These are phyloP conservation scores for Naganishia sp. DNA, from an alignment of 1,284 basidiomycete genomes.

Conservation along the genomic window DNA sequence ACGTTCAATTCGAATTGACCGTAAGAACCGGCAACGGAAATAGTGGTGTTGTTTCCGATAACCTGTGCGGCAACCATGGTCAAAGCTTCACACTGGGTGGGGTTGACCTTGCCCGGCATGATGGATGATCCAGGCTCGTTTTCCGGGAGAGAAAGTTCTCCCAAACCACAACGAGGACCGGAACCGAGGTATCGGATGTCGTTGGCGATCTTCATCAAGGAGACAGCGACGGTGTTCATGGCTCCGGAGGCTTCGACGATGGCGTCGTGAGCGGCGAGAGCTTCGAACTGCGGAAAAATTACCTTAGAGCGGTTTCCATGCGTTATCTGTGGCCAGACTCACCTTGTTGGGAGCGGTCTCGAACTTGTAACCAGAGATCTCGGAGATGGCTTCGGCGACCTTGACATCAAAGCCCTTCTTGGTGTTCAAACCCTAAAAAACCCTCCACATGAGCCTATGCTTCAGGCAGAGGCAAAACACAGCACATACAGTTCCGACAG, in stretches of 20 bases:
- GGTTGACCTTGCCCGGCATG: slow-evolving; percentile 99
- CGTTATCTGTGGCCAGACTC: slow-evolving; percentile 33
- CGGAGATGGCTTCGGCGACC: slow-evolving; percentile 88
- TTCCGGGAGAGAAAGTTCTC: slow-evolving; percentile 91
- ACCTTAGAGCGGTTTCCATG: background rate
- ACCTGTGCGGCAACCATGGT: slow-evolving; percentile 99
- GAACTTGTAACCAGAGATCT: slow-evolving; percentile 86
- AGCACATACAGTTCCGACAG: slow-evolving; percentile 84
- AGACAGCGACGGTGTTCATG: slow-evolving; percentile 90
- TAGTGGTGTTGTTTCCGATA: slow-evolving; percentile 94
- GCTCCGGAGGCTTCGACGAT: slow-evolving; percentile 96
- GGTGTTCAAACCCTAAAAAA: slow-evolving; percentile 84
- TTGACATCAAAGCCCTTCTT: slow-evolving; percentile 94
- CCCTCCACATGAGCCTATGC: background rate
- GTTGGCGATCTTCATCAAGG: slow-evolving; percentile 99
- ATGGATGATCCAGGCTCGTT: slow-evolving; percentile 99
- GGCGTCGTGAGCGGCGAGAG: slow-evolving; percentile 93
- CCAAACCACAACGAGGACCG: slow-evolving; percentile 94
- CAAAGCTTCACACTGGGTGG: slow-evolving; percentile 97
- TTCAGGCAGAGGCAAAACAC: background rate
- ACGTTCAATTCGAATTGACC: slow-evolving; percentile 99
- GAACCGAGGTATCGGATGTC: slow-evolving; percentile 98
- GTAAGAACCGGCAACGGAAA: slow-evolving; percentile 88
- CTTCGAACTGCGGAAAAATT: slow-evolving; percentile 76
- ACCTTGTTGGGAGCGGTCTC: slow-evolving; percentile 98